Evolutionary conservation across 2,329 filamentous ascomycete genomes (phyloP).

Genomic region (Talaromyces sp.): DNA sequence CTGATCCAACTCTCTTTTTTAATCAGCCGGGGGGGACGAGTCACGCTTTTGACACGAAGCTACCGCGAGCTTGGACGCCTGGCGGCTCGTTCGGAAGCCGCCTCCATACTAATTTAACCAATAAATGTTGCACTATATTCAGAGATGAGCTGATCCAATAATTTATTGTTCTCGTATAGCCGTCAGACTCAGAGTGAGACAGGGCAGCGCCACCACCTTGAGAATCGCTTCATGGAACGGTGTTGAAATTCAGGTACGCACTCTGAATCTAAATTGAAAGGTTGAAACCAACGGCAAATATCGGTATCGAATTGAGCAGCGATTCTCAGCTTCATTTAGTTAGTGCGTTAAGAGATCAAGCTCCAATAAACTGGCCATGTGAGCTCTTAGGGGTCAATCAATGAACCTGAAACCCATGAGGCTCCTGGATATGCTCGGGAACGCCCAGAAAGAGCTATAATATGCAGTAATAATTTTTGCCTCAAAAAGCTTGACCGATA

Average conservation of each 20-base stretch:
- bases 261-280: not conserved
- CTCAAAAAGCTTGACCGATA: not conserved
- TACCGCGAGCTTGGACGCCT: no score
- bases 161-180: not conserved
- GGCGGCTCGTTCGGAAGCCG: not conserved
- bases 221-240: not conserved
- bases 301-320: not conserved
- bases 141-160: not conserved
- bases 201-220: not conserved
- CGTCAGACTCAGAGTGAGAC: not conserved
- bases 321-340: not conserved
- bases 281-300: not conserved
- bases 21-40: not conserved
- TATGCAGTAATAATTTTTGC: not conserved
- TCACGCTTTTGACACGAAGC: not conserved
- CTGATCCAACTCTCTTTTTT: not conserved
- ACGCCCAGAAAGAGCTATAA: not conserved
- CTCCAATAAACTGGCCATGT: not conserved
- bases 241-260: not conserved
- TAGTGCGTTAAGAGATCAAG: not conserved
- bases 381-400: not conserved
- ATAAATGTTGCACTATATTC: not conserved
- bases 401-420: not conserved
- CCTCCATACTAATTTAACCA: not conserved
- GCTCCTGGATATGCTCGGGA: not conserved